A percentile compares a stretch with the other conserved stretches of the same genome.
Evolutionary conservation across 169 alveolate species (phyloP).

Genomic region (Plasmodium sp.): DNA sequence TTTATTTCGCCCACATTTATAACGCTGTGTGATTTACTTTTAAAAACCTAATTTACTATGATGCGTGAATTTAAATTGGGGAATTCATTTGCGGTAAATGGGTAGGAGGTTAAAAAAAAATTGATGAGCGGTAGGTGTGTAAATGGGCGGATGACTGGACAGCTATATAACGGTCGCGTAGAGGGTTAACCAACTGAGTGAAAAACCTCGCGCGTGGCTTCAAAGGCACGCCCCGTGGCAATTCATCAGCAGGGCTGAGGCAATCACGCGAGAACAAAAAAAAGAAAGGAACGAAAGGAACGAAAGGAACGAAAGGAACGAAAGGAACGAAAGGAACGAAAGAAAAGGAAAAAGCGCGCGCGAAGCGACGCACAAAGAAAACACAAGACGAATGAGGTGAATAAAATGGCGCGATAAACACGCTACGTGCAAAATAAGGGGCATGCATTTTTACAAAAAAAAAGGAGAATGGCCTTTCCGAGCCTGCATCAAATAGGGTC

Average conservation of each 20-base stretch:
- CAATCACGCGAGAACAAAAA: background rate
- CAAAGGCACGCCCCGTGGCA: background rate
- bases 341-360: background rate
- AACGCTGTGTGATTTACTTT: background rate
- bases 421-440: background rate
- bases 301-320: no score
- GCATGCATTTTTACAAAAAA: constrained; percentile 10
- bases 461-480: background rate
- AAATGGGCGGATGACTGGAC: background rate
- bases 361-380: background rate
- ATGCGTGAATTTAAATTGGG: background rate
- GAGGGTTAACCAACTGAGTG: background rate
- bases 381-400: background rate
- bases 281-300: no score
- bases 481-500: constrained; percentile 1
- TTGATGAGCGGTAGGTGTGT: background rate
- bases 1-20: background rate
- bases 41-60: background rate
- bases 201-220: background rate
- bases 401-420: background rate
- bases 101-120: background rate
- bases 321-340: no score
- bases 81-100: background rate
- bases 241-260: background rate
- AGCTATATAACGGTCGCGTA: background rate